phyloP scores from a whole-genome alignment of 768 basidiomycete species.

The Termitomyces sp. region DNA sequence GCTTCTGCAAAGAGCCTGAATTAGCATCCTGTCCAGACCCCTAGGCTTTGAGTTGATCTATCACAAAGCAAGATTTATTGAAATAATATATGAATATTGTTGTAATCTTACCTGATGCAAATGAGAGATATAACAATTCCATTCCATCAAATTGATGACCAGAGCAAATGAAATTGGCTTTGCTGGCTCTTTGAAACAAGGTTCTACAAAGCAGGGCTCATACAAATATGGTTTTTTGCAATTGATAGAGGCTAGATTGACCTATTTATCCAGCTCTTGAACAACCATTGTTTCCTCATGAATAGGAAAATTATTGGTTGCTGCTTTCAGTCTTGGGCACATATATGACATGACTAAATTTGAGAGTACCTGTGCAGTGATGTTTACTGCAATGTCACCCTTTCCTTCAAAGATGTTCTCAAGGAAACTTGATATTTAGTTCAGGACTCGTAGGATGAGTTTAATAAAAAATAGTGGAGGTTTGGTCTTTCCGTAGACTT shows the following conservation, averaged over 20 bases:
- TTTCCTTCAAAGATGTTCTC: slow-evolving; percentile 1
- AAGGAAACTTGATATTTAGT: neutral
- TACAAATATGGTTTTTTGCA: neutral
- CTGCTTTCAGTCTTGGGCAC: neutral
- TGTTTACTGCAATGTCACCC: neutral
- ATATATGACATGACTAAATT: neutral
- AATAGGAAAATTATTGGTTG: neutral
- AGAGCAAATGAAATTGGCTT: neutral
- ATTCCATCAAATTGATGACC: neutral
- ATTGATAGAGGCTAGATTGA: neutral
- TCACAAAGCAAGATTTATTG: no score
- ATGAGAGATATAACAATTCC: neutral
- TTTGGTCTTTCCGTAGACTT: slow-evolving; percentile 1
- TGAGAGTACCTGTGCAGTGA: neutral
- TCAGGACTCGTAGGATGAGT: neutral
- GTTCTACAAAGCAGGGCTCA: neutral
- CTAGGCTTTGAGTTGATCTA: no score
- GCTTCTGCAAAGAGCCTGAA: no score
- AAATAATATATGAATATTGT: no score
- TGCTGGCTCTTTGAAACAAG: neutral
- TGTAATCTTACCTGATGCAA: neutral
- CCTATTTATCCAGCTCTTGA: neutral
- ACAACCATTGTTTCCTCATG: neutral
- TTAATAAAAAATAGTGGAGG: neutral
- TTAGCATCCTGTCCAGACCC: no score